Percentiles rank a stretch among this genome's conserved stretches.
Evolutionary conservation across 441 rosid species (phyloP).

Genomic region (Pelargonium citronellum): DNA sequence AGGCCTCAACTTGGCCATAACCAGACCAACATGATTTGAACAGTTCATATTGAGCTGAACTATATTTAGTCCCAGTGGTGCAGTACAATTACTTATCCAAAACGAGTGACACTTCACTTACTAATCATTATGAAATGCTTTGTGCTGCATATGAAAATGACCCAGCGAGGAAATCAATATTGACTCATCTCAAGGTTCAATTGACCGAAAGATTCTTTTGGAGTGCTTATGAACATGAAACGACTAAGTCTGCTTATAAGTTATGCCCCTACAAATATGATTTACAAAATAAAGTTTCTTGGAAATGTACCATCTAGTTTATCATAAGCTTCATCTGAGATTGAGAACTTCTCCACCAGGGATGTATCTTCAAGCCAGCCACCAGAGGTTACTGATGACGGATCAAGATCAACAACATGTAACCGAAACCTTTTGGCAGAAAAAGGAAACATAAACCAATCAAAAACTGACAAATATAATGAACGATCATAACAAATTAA

Average conservation of each 20-base stretch:
- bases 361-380: constrained; percentile 97
- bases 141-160: too few species aligned
- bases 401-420: constrained; percentile 77
- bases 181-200: neutral
- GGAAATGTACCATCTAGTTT: constrained; percentile 56
- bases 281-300: neutral
- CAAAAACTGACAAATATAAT: constrained; percentile 7
- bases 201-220: neutral
- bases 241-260: neutral
- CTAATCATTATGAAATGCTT: too few species aligned
- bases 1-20: too few species aligned
- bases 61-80: too few species aligned
- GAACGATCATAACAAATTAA: constrained; percentile 1
- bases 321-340: constrained; percentile 78
- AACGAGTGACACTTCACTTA: too few species aligned
- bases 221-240: neutral
- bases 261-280: neutral
- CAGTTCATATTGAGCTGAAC: neutral
- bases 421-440: constrained; percentile 49
- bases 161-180: too few species aligned
- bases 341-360: constrained; percentile 68
- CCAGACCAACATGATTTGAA: neutral
- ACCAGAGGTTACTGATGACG: constrained; percentile 84
- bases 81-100: too few species aligned
- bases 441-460: constrained; percentile 3